Conservation (phyloP, 345 rosid species). For the Isatis tinctoria region DNA sequence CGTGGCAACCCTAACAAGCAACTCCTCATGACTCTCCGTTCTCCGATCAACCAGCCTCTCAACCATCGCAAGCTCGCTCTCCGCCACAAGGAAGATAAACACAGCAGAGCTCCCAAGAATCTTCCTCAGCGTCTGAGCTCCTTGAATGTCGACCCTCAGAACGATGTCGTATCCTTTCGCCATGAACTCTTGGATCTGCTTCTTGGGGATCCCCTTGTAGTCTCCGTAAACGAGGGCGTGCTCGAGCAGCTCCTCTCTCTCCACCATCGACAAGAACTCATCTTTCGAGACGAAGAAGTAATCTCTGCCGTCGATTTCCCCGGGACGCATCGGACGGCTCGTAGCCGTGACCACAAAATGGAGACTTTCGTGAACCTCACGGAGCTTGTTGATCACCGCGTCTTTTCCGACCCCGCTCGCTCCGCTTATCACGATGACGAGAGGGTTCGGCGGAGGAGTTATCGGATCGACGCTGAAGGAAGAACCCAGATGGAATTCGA, state of each 20-base stretch:
- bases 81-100: slow-evolving; percentile 73
- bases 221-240: slow-evolving; percentile 88
- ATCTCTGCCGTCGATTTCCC: slow-evolving; percentile 79
- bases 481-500: slow-evolving; percentile 61
- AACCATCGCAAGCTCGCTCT: slow-evolving; percentile 72
- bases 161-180: slow-evolving; percentile 63
- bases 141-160: slow-evolving; percentile 88
- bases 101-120: slow-evolving; percentile 66
- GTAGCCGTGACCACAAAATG: slow-evolving; percentile 90
- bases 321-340: slow-evolving; percentile 64
- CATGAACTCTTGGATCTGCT: slow-evolving; percentile 69
- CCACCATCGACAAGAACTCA: slow-evolving; percentile 61
- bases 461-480: slow-evolving; percentile 44
- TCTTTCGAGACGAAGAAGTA: slow-evolving; percentile 72
- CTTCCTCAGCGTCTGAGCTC: slow-evolving; percentile 65
- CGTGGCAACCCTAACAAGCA: slow-evolving; percentile 71
- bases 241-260: slow-evolving; percentile 68
- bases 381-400: slow-evolving; percentile 64
- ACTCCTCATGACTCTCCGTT: slow-evolving; percentile 67
- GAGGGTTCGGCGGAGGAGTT: slow-evolving; percentile 45
- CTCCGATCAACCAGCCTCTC: slow-evolving; percentile 77
- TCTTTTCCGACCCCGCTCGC: slow-evolving; percentile 95
- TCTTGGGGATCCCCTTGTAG: slow-evolving; percentile 84
- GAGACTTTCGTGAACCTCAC: slow-evolving; percentile 48
- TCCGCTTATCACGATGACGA: slow-evolving; percentile 76